Conservation (phyloP, 139 green algal species). For the Micractinium conductrix region DNA sequence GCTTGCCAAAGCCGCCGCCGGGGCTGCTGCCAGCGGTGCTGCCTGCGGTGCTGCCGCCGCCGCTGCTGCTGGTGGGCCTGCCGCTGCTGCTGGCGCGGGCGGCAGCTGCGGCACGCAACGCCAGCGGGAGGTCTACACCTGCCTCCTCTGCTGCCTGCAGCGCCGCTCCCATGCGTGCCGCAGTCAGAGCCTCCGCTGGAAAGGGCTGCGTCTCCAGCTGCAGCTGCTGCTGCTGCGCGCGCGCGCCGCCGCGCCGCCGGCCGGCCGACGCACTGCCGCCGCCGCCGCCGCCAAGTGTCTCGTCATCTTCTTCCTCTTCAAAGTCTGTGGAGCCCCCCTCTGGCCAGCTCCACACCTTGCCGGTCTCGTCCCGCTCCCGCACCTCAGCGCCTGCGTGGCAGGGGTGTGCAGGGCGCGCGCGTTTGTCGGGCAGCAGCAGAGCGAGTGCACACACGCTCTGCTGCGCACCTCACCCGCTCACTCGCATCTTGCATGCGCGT, state of each 20-base stretch:
- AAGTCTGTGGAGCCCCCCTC: constrained; percentile 14
- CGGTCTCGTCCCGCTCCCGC: constrained; percentile 24
- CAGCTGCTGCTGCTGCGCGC: constrained; percentile 4
- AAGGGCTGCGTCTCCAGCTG: constrained; percentile 20
- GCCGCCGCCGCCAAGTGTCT: not conserved
- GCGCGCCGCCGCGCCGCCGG: not conserved
- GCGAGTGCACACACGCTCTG: not conserved
- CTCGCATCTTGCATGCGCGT: too few relatives aligned
- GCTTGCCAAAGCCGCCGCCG: not conserved
- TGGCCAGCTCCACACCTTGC: constrained; percentile 24
- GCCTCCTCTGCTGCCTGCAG: constrained; percentile 15
- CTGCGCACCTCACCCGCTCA: too few relatives aligned
- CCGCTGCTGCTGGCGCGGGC: not conserved
- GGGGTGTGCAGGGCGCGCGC: not conserved
- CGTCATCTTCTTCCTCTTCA: not conserved
- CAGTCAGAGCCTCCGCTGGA: not conserved
- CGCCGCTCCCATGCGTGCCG: not conserved
- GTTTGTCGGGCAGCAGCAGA: not conserved
- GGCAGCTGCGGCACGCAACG: not conserved
- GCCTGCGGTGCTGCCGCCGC: not conserved
- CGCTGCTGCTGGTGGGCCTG: not conserved
- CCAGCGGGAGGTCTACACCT: not conserved
- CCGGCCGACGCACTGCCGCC: not conserved
- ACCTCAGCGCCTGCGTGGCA: constrained; percentile 19
- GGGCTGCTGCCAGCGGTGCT: not conserved